These are phyloP conservation scores for Yamadazyma friedrichii DNA, from an alignment of 1,139 yeast species.

Conservation along the genomic window DNA sequence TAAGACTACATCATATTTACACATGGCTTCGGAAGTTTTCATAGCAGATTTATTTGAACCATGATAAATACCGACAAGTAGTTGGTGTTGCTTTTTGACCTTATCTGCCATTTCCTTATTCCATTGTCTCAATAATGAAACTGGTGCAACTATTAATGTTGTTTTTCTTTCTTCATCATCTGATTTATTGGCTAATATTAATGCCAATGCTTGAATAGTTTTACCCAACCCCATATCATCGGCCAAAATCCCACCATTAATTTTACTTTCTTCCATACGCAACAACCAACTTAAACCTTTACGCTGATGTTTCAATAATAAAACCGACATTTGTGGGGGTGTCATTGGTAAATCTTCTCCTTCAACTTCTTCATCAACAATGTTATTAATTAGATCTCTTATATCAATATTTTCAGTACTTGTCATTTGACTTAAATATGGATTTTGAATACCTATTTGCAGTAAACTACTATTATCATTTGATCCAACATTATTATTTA, in stretches of 20 bases:
- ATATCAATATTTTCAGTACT: not conserved
- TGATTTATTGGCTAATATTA: conserved; percentile 59
- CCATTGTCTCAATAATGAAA: conserved; percentile 84
- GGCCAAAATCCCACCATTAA: conserved; percentile 79
- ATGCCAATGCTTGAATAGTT: conserved; percentile 77
- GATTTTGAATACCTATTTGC: conserved; percentile 1
- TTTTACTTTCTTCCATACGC: conserved; percentile 57
- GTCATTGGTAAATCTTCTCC: conserved; percentile 52
- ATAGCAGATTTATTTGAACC: conserved; percentile 41
- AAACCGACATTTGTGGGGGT: conserved; percentile 66
- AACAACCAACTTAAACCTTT: conserved; percentile 82
- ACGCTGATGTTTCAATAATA: conserved; percentile 78
- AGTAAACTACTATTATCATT: not conserved
- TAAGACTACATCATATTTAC: conserved; percentile 66
- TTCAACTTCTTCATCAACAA: conserved; percentile 49
- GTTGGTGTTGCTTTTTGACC: conserved; percentile 44
- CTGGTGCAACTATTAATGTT: conserved; percentile 82
- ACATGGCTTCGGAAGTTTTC: conserved; percentile 44
- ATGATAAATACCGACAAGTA: conserved; percentile 62
- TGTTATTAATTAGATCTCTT: conserved; percentile 51
- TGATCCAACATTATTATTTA: not conserved
- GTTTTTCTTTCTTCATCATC: conserved; percentile 41
- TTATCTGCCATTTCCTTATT: conserved; percentile 67
- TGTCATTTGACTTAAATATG: not conserved
- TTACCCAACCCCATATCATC: conserved; percentile 97